Evolutionary conservation across 2,329 filamentous ascomycete genomes (phyloP), one percentile per base, ranked within the genome.

Genomic region (Elsinoe ampelina): DNA sequence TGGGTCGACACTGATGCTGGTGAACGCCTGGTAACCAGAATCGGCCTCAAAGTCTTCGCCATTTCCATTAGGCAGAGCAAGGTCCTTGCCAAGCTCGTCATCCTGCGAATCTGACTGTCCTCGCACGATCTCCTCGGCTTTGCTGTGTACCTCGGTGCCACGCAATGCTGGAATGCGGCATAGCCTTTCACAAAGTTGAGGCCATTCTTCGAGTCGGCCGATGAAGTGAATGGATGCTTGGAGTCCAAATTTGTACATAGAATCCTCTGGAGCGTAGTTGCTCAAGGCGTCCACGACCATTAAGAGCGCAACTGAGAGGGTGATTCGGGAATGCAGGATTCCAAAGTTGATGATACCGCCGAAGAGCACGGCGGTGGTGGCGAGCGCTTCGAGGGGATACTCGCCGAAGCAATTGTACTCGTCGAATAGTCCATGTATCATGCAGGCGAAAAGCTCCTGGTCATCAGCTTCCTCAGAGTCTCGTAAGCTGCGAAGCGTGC

Each of bases 241-340:
- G 11, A 98, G 79, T 10, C 95, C 93, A 68, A 98, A 98, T 66
- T 96, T 95, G 76, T 93, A 97, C 93, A 98, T 97, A 1, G 89
- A 84, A 59, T 91, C 84, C 32, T 95, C 87, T 0, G 87, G 83
- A 32, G 80, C 75, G 65, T 93, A 89, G 61, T 95, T 90, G 61
- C 89, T 81, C 20, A 98, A 90, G 11, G 93, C 89, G 70, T 98
- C 91, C n/a, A 97, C 77, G 61, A 98, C 95, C 89, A 98, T 96
- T 13, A 88, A 90, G 13, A 97, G 77, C n/a, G 89, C 93, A 57
- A 95, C 90, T 67, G 95, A 90, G 34, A 97, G 81, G 2, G 93
- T 89, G 15, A 98, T 81, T 41, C 90, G 86, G 5, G 90, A 89
- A 17, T 57, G 50, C 52, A 98, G 87, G 5, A 98, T 80, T 66